phyloP scores from a whole-genome alignment of 2,329 filamentous ascomycete species.

The Sodiomyces alkalinus region DNA sequence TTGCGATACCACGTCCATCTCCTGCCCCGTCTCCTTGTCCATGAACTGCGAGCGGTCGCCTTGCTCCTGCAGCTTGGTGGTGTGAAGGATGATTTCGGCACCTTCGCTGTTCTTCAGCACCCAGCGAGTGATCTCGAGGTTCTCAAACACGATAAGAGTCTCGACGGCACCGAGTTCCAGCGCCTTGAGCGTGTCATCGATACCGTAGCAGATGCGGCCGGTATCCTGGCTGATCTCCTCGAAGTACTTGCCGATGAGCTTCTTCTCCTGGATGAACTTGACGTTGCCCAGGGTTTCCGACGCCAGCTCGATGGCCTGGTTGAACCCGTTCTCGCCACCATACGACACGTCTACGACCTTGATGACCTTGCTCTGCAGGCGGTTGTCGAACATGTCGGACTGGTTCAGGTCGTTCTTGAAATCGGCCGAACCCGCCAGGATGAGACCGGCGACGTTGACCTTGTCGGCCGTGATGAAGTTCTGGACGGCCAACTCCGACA shows the following conservation, averaged over 20 bases:
- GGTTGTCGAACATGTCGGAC: constrained; percentile 91
- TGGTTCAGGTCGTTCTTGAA: constrained; percentile 99
- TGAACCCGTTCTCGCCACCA: constrained; percentile 98
- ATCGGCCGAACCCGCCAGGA: constrained; percentile 92
- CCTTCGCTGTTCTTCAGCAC: constrained; percentile 67
- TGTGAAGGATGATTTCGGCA: constrained; percentile 63
- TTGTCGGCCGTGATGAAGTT: constrained; percentile 99
- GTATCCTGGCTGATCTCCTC: constrained; percentile 98
- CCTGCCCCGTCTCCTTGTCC: constrained; percentile 89
- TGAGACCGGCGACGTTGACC: constrained; percentile 90
- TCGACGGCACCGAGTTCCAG: constrained; percentile 91
- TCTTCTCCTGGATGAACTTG: constrained; percentile 99
- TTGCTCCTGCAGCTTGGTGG: constrained; percentile 70
- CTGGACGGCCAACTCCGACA: constrained; percentile 92
- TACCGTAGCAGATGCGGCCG: constrained; percentile 92
- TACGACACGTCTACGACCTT: constrained; percentile 99
- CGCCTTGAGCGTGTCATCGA: constrained; percentile 94
- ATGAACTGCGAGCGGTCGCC: constrained; percentile 69
- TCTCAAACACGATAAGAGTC: constrained; percentile 91
- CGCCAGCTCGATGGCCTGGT: constrained; percentile 93
- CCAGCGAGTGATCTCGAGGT: constrained; percentile 89
- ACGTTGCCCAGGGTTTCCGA: constrained; percentile 95
- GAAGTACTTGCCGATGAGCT: constrained; percentile 97
- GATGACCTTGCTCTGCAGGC: constrained; percentile 89
- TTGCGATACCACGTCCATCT: constrained; percentile 87